phyloP scores from a whole-genome alignment of 257 asterid species.

The Nicotiana sylvestris region DNA sequence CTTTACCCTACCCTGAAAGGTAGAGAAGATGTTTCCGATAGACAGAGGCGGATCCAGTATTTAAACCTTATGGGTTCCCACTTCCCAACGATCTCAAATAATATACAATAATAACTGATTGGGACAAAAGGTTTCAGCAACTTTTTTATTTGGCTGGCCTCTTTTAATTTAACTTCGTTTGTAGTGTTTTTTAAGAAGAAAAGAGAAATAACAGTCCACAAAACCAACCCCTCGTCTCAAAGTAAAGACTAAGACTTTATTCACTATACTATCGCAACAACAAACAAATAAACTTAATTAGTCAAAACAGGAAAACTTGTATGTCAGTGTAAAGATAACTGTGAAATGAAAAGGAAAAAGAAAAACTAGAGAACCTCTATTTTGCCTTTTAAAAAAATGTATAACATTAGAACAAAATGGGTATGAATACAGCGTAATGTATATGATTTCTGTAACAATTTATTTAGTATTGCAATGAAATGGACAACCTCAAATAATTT shows the following conservation, averaged over 20 bases:
- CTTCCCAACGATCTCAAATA: no score
- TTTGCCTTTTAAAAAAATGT: not conserved
- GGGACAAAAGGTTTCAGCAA: no score
- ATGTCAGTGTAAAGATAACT: not conserved
- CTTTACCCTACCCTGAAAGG: no score
- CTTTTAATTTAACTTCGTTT: no score
- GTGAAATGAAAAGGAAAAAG: not conserved
- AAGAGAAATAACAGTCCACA: not conserved
- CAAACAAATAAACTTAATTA: not conserved
- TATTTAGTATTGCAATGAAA: slow-evolving; percentile 2
- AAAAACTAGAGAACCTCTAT: not conserved
- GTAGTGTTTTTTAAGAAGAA: no score
- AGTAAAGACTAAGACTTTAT: not conserved
- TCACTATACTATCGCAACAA: not conserved
- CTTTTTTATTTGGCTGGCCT: no score
- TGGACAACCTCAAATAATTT: not conserved
- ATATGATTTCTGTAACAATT: not conserved
- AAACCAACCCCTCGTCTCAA: not conserved
- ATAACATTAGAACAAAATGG: not conserved
- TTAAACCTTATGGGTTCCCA: no score
- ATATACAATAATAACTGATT: no score
- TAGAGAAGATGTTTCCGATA: no score
- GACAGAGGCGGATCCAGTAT: no score
- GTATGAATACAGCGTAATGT: not conserved
- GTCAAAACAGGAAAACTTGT: not conserved